Base-by-base conservation (phyloP, 202 grass and related monocot species). In the Saccharum hybrid region DNA sequence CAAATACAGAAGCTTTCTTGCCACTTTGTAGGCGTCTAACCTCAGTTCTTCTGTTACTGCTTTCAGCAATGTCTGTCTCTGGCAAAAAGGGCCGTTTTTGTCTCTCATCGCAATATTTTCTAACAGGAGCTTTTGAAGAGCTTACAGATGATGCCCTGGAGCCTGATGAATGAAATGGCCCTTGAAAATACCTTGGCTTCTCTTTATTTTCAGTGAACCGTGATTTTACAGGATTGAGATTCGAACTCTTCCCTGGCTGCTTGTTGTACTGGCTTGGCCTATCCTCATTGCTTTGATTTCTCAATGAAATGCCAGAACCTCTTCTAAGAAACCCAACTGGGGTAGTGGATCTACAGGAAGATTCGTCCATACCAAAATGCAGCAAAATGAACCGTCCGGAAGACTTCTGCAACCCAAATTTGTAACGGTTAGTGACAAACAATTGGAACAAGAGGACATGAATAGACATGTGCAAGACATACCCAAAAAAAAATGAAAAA, bases 51-150 rank as follows among this genome's bases (percentile, higher is more conserved):
- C 78, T 77, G 60, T 54, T 90, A 75, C 88, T 93, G 62, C 83
- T 87, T 76, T 91, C 92, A 82, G 65, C 82, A 63, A 81, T 64
- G 70, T 80, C 63, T 69, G 30, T 26, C 62, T 84, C 51, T 91
- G 64, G 62, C 52, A 86, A 83, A 56, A 88, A 80, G 21, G 82
- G 73, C 38, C 66, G 82, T 19, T 86, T 86, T 71, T 78, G 90
- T 37, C 82, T 94, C 72, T 91, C 87, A 14, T 88, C 71, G 0
- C 46, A 83, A 71, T 81, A 80, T 63, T 63, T 95, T 81, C 74
- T 90, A 52, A 66, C 63, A 26, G 80, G 85, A 77, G 77, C 65
- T 84, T 84, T 88, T 46, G 90, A 94, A 80, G 92, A 90, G 77
- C 65, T 91, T 81, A 83, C 77, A 81, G 85, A 66, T 76, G 84